Percentiles rank a stretch among this genome's conserved stretches.
Evolutionary conservation across 257 asterid species (phyloP).

Genomic region (Handroanthus guayacan): DNA sequence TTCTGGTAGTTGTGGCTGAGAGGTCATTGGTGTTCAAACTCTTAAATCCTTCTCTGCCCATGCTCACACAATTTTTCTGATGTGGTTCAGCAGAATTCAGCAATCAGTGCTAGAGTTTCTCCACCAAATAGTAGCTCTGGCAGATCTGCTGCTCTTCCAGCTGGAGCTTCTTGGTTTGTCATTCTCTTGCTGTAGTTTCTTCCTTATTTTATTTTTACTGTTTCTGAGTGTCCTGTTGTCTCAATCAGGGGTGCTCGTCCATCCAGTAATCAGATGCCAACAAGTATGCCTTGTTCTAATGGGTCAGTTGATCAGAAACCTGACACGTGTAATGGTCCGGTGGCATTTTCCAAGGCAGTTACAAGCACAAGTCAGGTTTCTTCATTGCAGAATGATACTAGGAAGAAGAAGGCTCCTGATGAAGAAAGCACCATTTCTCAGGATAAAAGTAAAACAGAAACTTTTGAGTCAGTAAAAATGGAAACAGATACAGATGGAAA

Average conservation of each 20-base stretch:
- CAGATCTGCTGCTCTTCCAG: conserved; percentile 89
- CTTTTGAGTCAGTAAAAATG: conserved; percentile 43
- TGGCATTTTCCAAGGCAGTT: conserved; percentile 55
- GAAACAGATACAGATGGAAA: conserved; percentile 46
- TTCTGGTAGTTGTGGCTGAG: conserved; percentile 21
- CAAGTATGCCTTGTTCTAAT: conserved; percentile 52
- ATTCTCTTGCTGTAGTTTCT: conserved; percentile 20
- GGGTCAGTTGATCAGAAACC: conserved; percentile 54
- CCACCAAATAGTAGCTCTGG: conserved; percentile 91
- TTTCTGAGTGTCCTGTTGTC: conserved; percentile 35
- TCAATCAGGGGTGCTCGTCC: conserved; percentile 83
- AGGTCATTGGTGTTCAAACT: conserved; percentile 9
- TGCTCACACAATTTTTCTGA: conserved; percentile 21
- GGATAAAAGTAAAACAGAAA: conserved; percentile 46
- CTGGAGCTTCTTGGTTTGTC: conserved; percentile 89
- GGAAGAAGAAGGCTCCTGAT: conserved; percentile 50
- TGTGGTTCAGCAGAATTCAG: conserved; percentile 46
- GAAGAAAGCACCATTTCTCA: conserved; percentile 47
- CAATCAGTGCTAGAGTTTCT: conserved; percentile 41
- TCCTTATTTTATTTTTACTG: conserved; percentile 20
- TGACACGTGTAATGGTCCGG: conserved; percentile 47
- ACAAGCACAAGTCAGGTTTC: conserved; percentile 56
- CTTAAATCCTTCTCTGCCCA: background rate
- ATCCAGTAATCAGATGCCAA: conserved; percentile 53
- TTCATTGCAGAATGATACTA: conserved; percentile 49